Percentiles rank a stretch among this genome's conserved stretches.
phyloP scores from a whole-genome alignment of 129 eudicot genomes.

The Flaveria robusta region DNA sequence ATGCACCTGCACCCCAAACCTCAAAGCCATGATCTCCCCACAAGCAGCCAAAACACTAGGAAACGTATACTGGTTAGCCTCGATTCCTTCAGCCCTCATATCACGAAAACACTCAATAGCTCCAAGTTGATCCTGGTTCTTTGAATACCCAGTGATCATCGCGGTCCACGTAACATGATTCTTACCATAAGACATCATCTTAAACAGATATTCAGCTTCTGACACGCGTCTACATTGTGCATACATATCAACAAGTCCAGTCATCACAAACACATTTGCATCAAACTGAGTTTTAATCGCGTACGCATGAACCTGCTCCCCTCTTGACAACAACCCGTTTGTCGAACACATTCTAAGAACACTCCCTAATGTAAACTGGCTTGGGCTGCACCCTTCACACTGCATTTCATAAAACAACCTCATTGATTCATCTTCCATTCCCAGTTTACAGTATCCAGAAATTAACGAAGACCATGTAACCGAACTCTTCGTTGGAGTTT shows the following conservation, averaged over 20 bases:
- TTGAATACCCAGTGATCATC: slow-evolving; percentile 67
- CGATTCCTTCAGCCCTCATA: slow-evolving; percentile 64
- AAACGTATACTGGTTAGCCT: slow-evolving; percentile 74
- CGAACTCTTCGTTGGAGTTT: slow-evolving; percentile 56
- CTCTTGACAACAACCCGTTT: slow-evolving; percentile 56
- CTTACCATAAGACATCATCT: slow-evolving; percentile 43
- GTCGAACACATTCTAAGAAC: slow-evolving; percentile 61
- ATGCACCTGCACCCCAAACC: slow-evolving; percentile 69
- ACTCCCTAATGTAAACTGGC: slow-evolving; percentile 70
- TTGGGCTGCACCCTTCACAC: slow-evolving; percentile 55
- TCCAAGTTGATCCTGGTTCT: slow-evolving; percentile 50
- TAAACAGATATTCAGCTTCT: slow-evolving; percentile 60
- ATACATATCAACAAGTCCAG: slow-evolving; percentile 81
- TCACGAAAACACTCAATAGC: slow-evolving; percentile 66
- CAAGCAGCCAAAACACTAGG: slow-evolving; percentile 69
- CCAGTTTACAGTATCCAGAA: slow-evolving; percentile 68
- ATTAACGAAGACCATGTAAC: slow-evolving; percentile 78
- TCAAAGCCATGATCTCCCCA: slow-evolving; percentile 38
- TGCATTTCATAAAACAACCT: slow-evolving; percentile 59
- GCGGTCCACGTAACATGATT: slow-evolving; percentile 89
- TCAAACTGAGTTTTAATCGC: slow-evolving; percentile 57
- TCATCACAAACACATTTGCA: slow-evolving; percentile 53
- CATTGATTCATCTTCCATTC: slow-evolving; percentile 52
- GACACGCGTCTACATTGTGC: slow-evolving; percentile 52
- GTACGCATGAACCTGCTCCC: slow-evolving; percentile 63